phyloP scores from a whole-genome alignment of 2,329 filamentous ascomycete genomes.

The Dissoconium aciculare region DNA sequence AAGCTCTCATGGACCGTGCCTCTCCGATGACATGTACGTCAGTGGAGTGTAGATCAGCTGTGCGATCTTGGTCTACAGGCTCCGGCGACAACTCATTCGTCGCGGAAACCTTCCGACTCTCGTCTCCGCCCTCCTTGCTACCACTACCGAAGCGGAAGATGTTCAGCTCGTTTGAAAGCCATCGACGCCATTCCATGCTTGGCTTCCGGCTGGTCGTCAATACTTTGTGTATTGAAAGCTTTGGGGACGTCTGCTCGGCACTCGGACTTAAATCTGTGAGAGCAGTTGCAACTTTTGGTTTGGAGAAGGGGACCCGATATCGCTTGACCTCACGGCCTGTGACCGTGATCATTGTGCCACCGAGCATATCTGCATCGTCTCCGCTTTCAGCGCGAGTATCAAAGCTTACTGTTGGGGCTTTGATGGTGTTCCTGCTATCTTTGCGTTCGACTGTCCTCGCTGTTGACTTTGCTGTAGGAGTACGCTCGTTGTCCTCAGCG shows the following conservation, averaged over 20 bases:
- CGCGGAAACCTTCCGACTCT: constrained; percentile 6
- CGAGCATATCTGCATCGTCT: too few relatives aligned
- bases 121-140: constrained; percentile 6
- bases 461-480: too few relatives aligned
- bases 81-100: too few relatives aligned
- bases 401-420: too few relatives aligned
- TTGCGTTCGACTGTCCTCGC: too few relatives aligned
- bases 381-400: constrained; percentile 4
- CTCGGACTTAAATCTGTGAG: neutral
- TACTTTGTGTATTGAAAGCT: constrained; percentile 4
- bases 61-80: too few relatives aligned
- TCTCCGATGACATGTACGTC: constrained; percentile 1
- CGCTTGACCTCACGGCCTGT: constrained; percentile 31
- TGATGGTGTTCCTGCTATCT: too few relatives aligned
- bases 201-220: constrained; percentile 20
- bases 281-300: constrained; percentile 6
- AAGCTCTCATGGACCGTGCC: constrained; percentile 4
- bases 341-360: constrained; percentile 29
- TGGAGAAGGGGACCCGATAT: constrained; percentile 24
- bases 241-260: neutral
- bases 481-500: too few relatives aligned
- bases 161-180: constrained; percentile 32
- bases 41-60: too few relatives aligned
- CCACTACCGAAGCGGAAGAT: constrained; percentile 18
- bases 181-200: constrained; percentile 33